Evolutionary conservation across 1,284 basidiomycete species (phyloP).

Genomic region (Tylopilus orsonianus): DNA sequence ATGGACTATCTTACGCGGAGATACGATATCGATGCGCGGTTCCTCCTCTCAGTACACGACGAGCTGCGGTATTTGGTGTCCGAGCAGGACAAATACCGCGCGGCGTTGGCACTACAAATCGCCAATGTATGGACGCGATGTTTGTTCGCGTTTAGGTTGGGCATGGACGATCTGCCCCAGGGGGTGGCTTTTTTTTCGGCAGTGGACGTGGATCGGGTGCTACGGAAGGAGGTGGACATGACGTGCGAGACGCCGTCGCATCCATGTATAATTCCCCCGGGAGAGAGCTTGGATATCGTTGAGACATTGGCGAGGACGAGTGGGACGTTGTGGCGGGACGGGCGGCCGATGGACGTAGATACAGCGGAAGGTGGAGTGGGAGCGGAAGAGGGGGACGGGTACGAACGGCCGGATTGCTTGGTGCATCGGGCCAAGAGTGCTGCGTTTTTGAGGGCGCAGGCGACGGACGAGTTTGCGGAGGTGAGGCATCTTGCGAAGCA

Average conservation of each 20-base stretch:
- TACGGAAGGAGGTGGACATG: conserved; percentile 97
- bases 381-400: conserved; percentile 40
- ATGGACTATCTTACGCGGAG: conserved; percentile 87
- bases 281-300: conserved; percentile 81
- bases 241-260: conserved; percentile 94
- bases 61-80: conserved; percentile 92
- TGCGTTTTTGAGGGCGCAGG: conserved; percentile 72
- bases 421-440: conserved; percentile 60
- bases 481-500: conserved; percentile 63
- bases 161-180: conserved; percentile 95
- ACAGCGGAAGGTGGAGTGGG: conserved; percentile 6
- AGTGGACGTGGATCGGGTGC: conserved; percentile 89
- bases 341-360: conserved; percentile 47
- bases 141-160: conserved; percentile 89
- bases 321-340: conserved; percentile 61
- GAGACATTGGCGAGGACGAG: conserved; percentile 67
- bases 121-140: conserved; percentile 96
- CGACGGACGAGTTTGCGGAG: conserved; percentile 64
- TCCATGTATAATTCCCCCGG: conserved; percentile 76
- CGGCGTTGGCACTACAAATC: conserved; percentile 92
- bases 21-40: conserved; percentile 88
- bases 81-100: conserved; percentile 86
- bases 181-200: conserved; percentile 96
- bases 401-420: conserved; percentile 55
- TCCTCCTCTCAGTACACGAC: conserved; percentile 97